Percentiles rank a stretch among this genome's conserved stretches.
Conservation (phyloP, 2,329 filamentous ascomycete species). For the Aspergillus brunneoviolaceus region DNA sequence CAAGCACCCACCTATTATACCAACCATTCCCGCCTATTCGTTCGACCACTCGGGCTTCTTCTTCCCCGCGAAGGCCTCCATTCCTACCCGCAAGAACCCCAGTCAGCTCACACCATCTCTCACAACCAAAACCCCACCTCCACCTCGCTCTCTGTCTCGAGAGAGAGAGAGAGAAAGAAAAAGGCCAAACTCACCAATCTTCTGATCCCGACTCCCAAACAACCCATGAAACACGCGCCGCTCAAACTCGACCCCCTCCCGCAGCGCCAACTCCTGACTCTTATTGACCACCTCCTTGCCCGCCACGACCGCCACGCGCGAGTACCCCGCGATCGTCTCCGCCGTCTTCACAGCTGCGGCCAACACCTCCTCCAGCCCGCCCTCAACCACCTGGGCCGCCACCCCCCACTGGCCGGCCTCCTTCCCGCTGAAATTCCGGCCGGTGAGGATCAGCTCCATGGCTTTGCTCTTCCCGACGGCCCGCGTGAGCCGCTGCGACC, state of each 20-base stretch:
- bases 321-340: slow-evolving; percentile 84
- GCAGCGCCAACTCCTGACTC: slow-evolving; percentile 84
- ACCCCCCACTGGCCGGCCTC: slow-evolving; percentile 90
- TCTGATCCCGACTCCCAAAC: slow-evolving; percentile 95
- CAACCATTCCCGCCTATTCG: too few relatives aligned
- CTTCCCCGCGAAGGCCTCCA: slow-evolving; percentile 96
- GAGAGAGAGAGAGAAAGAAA: background rate
- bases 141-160: too few relatives aligned
- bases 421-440: slow-evolving; percentile 76
- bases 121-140: background rate
- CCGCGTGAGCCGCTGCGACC: slow-evolving; percentile 81
- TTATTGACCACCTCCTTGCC: slow-evolving; percentile 99
- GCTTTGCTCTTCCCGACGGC: slow-evolving; percentile 81
- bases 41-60: slow-evolving; percentile 74
- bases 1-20: background rate
- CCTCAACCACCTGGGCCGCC: slow-evolving; percentile 75
- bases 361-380: slow-evolving; percentile 75
- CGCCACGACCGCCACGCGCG: slow-evolving; percentile 80
- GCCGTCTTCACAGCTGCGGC: slow-evolving; percentile 79
- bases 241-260: slow-evolving; percentile 94
- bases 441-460: slow-evolving; percentile 89
- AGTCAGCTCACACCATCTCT: background rate
- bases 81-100: slow-evolving; percentile 44
- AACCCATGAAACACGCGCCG: slow-evolving; percentile 86
- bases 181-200: slow-evolving; percentile 65